These are phyloP conservation scores for Setaria italica DNA, from an alignment of 202 grass and related monocot genomes.

Conservation along the genomic window DNA sequence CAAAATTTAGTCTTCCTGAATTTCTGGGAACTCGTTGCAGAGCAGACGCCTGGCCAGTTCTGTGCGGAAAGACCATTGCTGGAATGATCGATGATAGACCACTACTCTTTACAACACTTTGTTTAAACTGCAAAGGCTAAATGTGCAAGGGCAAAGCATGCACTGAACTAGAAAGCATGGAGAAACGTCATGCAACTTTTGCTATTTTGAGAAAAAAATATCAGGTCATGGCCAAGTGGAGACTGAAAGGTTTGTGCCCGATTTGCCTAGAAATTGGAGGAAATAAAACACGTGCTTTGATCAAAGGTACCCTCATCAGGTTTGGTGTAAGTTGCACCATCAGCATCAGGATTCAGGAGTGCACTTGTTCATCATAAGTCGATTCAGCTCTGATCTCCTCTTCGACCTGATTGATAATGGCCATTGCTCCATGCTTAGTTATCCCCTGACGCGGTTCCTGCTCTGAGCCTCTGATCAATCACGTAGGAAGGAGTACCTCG, in stretches of 20 bases:
- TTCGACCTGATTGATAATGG: background rate
- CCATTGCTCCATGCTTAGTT: background rate
- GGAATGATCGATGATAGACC: background rate
- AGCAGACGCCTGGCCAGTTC: background rate
- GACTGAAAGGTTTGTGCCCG: background rate
- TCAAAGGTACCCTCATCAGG: background rate
- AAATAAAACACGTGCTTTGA: conserved; percentile 24
- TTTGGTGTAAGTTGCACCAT: background rate
- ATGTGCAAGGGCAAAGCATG: background rate
- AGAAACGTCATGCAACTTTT: no score
- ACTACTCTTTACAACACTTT: background rate
- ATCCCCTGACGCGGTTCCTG: no score
- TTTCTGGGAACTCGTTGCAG: background rate
- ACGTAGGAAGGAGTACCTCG: no score
- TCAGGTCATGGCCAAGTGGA: background rate
- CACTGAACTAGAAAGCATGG: no score
- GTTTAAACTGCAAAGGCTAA: conserved; percentile 2
- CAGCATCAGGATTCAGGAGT: background rate
- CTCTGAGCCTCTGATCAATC: background rate
- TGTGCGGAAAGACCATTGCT: background rate
- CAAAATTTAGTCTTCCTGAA: background rate
- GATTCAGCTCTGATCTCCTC: background rate
- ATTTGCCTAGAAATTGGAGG: background rate
- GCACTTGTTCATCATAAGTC: background rate
- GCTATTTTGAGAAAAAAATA: background rate